Percentiles rank a stretch among this genome's conserved stretches.
These are phyloP conservation scores for Stellera chamaejasme DNA, from an alignment of 345 rosid genomes.

Conservation along the genomic window DNA sequence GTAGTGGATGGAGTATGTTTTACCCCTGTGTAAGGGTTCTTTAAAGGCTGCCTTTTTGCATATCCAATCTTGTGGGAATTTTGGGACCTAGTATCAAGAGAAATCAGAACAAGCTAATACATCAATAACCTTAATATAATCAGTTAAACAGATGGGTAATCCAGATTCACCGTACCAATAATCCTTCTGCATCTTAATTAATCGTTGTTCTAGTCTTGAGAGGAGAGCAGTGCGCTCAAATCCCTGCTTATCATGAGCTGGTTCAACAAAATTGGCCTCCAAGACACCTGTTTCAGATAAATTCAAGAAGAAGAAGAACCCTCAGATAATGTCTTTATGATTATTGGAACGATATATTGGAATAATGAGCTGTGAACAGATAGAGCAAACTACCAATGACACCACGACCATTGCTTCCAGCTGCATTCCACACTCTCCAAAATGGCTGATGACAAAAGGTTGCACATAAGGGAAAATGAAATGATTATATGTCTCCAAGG, in stretches of 20 bases:
- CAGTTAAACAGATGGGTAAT: not conserved
- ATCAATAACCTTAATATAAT: not conserved
- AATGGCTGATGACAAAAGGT: constrained; percentile 44
- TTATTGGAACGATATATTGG: not conserved
- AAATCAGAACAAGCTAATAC: constrained; percentile 2
- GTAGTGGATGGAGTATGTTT: not conserved
- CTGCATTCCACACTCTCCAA: constrained; percentile 85
- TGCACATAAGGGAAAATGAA: not conserved
- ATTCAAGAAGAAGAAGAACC: not conserved
- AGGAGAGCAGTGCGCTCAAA: constrained; percentile 62
- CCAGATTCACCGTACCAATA: constrained; percentile 36
- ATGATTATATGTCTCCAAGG: too few species aligned
- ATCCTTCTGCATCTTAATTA: constrained; percentile 35
- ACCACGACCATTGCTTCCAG: constrained; percentile 82
- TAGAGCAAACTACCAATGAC: constrained; percentile 41
- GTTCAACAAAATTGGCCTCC: constrained; percentile 80
- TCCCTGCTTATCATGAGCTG: constrained; percentile 85
- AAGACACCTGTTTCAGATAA: constrained; percentile 31
- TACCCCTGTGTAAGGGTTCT: constrained; percentile 5
- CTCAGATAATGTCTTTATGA: not conserved
- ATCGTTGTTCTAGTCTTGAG: constrained; percentile 43
- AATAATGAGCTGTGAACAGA: not conserved
- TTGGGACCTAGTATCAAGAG: constrained; percentile 28
- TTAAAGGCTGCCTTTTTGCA: constrained; percentile 28
- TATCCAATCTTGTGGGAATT: constrained; percentile 66